A percentile compares a stretch with the other conserved stretches of the same genome.
phyloP scores from a whole-genome alignment of 176 grass and related monocot species.

The Luzula sylvatica region DNA sequence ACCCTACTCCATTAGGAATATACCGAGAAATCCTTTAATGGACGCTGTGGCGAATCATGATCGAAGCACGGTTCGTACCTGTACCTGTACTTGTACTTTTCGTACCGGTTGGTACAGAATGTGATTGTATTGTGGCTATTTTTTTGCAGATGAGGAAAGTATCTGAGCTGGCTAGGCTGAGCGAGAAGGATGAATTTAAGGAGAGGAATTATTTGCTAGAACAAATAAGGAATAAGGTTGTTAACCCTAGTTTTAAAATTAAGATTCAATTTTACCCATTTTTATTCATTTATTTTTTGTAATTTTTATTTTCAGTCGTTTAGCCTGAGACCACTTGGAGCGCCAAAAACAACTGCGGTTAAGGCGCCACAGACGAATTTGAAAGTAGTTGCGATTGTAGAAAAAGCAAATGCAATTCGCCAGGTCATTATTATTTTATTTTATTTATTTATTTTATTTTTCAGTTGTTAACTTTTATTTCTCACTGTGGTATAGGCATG shows the following conservation, averaged over 20 bases:
- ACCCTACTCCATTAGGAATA: conserved; percentile 57
- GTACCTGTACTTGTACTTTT: neutral
- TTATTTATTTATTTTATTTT: conserved; percentile 3
- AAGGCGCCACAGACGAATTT: conserved; percentile 53
- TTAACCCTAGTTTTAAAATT: neutral
- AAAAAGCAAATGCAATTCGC: conserved; percentile 90
- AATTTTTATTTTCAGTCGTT: conserved; percentile 48
- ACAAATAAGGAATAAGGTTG: conserved; percentile 94
- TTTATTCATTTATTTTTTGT: neutral
- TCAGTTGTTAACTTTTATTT: conserved; percentile 1
- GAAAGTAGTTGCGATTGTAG: conserved; percentile 90
- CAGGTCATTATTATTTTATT: conserved; percentile 36
- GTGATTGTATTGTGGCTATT: conserved; percentile 7
- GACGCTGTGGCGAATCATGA: conserved; percentile 95
- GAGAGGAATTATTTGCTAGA: conserved; percentile 85
- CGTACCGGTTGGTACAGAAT: neutral
- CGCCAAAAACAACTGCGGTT: conserved; percentile 29
- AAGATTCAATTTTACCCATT: neutral
- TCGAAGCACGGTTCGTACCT: conserved; percentile 65
- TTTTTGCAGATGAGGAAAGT: conserved; percentile 82
- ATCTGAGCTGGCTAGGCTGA: conserved; percentile 43
- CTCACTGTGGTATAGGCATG: conserved; percentile 41
- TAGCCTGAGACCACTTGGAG: conserved; percentile 56
- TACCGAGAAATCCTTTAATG: conserved; percentile 84
- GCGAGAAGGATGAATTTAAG: conserved; percentile 27